A percentile compares a stretch with the other conserved stretches of the same genome.
Conservation (phyloP, 1,139 yeast genomes). For the Debaryomycetaceae sp. region DNA sequence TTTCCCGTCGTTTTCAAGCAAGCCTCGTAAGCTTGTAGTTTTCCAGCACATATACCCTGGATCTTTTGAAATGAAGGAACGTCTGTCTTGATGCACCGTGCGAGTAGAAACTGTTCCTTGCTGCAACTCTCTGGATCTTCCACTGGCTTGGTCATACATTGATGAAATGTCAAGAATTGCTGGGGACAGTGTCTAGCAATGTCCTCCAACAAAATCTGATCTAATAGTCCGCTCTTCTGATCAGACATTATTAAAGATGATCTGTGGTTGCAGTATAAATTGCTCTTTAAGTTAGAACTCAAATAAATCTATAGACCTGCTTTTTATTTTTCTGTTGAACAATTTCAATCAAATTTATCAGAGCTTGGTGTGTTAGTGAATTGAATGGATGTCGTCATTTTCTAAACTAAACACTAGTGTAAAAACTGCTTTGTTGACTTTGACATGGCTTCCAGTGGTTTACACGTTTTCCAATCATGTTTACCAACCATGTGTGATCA, state of each 20-base stretch:
- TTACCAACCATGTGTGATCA: slow-evolving; percentile 70
- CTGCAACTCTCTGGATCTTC: slow-evolving; percentile 47
- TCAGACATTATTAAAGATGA: slow-evolving; percentile 2
- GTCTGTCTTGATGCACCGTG: slow-evolving; percentile 52
- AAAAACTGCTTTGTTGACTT: slow-evolving; percentile 25
- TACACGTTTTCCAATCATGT: slow-evolving; percentile 68
- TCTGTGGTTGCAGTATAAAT: background rate
- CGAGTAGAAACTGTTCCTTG: slow-evolving; percentile 47
- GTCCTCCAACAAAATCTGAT: slow-evolving; percentile 31
- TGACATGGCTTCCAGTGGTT: slow-evolving; percentile 77
- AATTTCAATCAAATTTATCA: background rate
- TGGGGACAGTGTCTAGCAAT: slow-evolving; percentile 67
- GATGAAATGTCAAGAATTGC: slow-evolving; percentile 60
- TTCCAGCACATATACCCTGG: slow-evolving; percentile 53
- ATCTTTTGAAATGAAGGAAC: slow-evolving; percentile 67
- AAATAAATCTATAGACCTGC: background rate
- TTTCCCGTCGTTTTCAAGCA: slow-evolving; percentile 45
- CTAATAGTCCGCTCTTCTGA: slow-evolving; percentile 20
- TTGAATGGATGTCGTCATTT: slow-evolving; percentile 4
- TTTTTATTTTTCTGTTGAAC: background rate
- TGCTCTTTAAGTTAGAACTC: background rate
- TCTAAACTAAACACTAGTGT: slow-evolving; percentile 8
- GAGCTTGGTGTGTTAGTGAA: background rate
- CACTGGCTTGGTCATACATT: slow-evolving; percentile 51
- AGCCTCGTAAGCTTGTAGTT: slow-evolving; percentile 56